phyloP scores from a whole-genome alignment of 2,329 filamentous ascomycete genomes.

The Beauveria medogensis region DNA sequence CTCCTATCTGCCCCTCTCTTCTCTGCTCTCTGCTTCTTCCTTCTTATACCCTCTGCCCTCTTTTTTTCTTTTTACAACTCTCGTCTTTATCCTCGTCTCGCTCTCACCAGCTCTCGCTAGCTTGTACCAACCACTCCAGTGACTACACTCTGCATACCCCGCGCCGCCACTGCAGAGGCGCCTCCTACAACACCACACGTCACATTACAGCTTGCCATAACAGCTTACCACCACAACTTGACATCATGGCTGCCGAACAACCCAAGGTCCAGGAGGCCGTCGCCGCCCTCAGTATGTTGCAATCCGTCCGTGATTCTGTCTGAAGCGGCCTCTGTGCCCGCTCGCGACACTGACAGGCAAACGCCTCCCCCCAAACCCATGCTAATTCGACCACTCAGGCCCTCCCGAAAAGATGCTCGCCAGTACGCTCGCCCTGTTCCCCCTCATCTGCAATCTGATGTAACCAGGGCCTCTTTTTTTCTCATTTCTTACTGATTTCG shows the following conservation, averaged over 20 bases:
- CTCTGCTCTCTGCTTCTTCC: slow-evolving; percentile 10
- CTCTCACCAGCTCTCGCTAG: neutral
- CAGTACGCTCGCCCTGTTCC: slow-evolving; percentile 39
- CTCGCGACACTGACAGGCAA: neutral
- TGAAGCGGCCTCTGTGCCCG: too few species aligned
- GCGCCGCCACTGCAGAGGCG: neutral
- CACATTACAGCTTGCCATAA: slow-evolving; percentile 14
- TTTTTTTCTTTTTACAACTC: slow-evolving; percentile 3
- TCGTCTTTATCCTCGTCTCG: neutral
- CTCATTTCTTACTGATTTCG: slow-evolving; percentile 5
- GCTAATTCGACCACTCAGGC: slow-evolving; percentile 34
- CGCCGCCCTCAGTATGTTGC: slow-evolving; percentile 14
- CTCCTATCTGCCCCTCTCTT: slow-evolving; percentile 18
- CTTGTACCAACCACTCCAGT: neutral
- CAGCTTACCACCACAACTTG: slow-evolving; percentile 5
- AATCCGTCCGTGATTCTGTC: too few species aligned
- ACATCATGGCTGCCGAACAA: slow-evolving; percentile 38
- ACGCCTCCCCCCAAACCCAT: neutral
- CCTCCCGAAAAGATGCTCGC: slow-evolving; percentile 59
- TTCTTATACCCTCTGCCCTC: slow-evolving; percentile 1
- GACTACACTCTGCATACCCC: neutral
- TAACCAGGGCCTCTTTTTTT: slow-evolving; percentile 9
- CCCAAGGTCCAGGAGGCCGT: slow-evolving; percentile 25
- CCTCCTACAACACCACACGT: neutral
- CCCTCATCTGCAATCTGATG: slow-evolving; percentile 3